A percentile compares a stretch with the other conserved stretches of the same genome.
Conservation (phyloP, 2,329 filamentous ascomycete species). For the Xylariaceae sp. region DNA sequence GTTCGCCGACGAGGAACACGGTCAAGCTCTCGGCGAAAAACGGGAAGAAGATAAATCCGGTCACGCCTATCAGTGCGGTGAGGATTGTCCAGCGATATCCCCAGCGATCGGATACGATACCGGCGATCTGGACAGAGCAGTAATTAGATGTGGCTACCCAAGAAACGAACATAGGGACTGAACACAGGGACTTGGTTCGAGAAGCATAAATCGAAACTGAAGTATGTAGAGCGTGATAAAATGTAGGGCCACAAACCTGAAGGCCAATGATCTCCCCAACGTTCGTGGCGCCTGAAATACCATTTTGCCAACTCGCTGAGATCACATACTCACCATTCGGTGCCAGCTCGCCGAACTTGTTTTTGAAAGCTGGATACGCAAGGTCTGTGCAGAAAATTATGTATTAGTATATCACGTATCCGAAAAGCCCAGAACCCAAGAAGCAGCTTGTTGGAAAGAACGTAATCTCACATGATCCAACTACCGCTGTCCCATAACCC, state of each 20-base stretch:
- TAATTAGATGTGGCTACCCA: background rate
- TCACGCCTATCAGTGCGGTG: constrained; percentile 43
- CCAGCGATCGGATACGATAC: constrained; percentile 48
- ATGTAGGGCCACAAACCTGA: constrained; percentile 32
- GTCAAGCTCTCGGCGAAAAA: constrained; percentile 47
- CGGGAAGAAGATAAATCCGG: constrained; percentile 49
- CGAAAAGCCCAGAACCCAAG: too few relatives aligned
- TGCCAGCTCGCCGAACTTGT: constrained; percentile 41
- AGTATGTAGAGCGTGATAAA: too few relatives aligned
- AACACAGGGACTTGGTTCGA: too few relatives aligned
- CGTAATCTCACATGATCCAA: constrained; percentile 38
- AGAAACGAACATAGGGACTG: background rate
- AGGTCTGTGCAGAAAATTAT: constrained; percentile 39
- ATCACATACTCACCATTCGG: constrained; percentile 48
- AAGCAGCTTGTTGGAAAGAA: background rate
- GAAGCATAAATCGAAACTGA: too few relatives aligned
- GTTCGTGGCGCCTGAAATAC: constrained; percentile 50
- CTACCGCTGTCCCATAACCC: constrained; percentile 38
- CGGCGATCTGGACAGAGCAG: constrained; percentile 42
- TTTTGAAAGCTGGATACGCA: constrained; percentile 45
- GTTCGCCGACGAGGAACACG: constrained; percentile 46
- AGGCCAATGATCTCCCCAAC: constrained; percentile 55
- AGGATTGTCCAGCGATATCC: constrained; percentile 51
- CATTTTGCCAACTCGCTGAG: constrained; percentile 54
- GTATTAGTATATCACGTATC: constrained; percentile 10